These are phyloP conservation scores for Exophiala sp. DNA, from an alignment of 2,329 filamentous ascomycete genomes.

Conservation along the genomic window DNA sequence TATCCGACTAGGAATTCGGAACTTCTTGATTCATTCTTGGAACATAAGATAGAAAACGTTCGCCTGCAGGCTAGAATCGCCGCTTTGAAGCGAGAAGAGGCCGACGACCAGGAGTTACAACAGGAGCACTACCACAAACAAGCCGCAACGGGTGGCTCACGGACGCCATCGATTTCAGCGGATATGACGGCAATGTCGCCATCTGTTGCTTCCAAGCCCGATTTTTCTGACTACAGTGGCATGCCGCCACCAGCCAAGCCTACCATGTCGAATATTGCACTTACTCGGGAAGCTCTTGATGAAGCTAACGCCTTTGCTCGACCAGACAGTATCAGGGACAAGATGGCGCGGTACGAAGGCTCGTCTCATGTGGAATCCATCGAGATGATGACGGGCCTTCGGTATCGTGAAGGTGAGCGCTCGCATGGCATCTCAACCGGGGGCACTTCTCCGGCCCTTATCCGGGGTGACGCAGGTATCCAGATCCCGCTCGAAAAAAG, in stretches of 20 bases:
- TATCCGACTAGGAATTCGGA: conserved; percentile 84
- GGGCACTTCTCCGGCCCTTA: conserved; percentile 69
- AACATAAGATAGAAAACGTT: conserved; percentile 96
- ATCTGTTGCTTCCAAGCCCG: conserved; percentile 17
- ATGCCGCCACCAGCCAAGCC: conserved; percentile 65
- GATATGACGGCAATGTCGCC: conserved; percentile 20
- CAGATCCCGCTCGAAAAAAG: conserved; percentile 69
- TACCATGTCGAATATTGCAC: conserved; percentile 56
- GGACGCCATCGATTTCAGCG: conserved; percentile 21
- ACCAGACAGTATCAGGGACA: conserved; percentile 73
- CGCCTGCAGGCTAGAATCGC: conserved; percentile 75
- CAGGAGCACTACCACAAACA: conserved; percentile 35
- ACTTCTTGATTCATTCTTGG: conserved; percentile 83
- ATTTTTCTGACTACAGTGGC: conserved; percentile 34
- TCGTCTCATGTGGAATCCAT: conserved; percentile 76
- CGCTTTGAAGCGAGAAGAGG: conserved; percentile 78
- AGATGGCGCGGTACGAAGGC: conserved; percentile 76
- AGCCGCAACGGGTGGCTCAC: conserved; percentile 19
- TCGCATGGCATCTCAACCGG: conserved; percentile 84
- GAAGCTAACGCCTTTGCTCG: conserved; percentile 59
- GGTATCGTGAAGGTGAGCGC: conserved; percentile 82
- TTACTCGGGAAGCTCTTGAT: conserved; percentile 76
- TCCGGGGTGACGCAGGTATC: conserved; percentile 80
- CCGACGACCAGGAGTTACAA: conserved; percentile 66
- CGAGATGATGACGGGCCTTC: conserved; percentile 83